These are phyloP conservation scores for Malassezia caprae DNA, from an alignment of 1,284 basidiomycete species.

Conservation along the genomic window DNA sequence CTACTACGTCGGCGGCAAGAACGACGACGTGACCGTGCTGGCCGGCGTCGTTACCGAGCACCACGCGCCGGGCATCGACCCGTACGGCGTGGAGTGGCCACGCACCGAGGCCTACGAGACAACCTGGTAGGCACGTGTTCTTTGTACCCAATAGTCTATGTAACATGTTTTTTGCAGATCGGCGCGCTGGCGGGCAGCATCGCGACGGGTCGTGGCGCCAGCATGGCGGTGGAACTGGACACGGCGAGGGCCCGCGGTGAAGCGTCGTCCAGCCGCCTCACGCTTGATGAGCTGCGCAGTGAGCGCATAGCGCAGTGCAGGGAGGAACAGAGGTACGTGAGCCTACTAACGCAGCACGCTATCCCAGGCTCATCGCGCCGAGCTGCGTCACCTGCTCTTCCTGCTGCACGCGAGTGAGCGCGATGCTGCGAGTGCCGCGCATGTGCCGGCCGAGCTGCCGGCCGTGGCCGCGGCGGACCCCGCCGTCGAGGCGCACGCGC, in stretches of 20 bases:
- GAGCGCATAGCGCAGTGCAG: neutral
- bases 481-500: neutral
- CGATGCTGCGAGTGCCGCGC: neutral
- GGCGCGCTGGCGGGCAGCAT: neutral
- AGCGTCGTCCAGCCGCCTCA: slow-evolving; percentile 9
- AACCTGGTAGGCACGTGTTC: slow-evolving; percentile 1
- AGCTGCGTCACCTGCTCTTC: slow-evolving; percentile 1
- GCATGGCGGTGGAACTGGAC: neutral
- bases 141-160: slow-evolving; percentile 1
- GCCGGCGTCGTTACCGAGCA: slow-evolving; percentile 46
- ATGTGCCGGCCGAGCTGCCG: neutral
- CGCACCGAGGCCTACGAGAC: neutral
- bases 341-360: slow-evolving; percentile 3
- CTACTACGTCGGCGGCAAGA: slow-evolving; percentile 49
- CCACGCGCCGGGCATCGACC: neutral
- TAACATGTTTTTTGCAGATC: slow-evolving; percentile 7
- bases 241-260: neutral
- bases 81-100: neutral
- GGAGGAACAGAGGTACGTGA: slow-evolving; percentile 1
- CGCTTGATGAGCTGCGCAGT: slow-evolving; percentile 10
- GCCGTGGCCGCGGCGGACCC: neutral
- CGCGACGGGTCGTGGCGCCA: neutral
- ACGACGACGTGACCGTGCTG: slow-evolving; percentile 51
- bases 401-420: slow-evolving; percentile 3
- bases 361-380: neutral